Percentiles rank a stretch among this genome's conserved stretches.
These are phyloP conservation scores for Coemansia sp. DNA, from an alignment of 192 early-diverging fungal genomes.

Conservation along the genomic window DNA sequence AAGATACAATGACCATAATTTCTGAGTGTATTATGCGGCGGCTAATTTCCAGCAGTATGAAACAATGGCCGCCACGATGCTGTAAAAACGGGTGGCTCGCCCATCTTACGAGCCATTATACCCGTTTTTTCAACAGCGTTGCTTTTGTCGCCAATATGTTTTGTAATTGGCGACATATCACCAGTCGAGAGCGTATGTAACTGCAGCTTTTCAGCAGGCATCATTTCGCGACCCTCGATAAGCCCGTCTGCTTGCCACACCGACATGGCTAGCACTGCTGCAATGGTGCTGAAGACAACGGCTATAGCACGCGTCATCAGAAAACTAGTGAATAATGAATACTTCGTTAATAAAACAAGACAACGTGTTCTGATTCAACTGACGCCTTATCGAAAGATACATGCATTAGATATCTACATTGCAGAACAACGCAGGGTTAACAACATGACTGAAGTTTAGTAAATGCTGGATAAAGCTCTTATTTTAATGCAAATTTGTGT, in stretches of 20 bases:
- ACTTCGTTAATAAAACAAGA: not conserved
- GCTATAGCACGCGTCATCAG: not conserved
- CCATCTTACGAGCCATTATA: conserved; percentile 35
- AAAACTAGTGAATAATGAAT: not conserved
- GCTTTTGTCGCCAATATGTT: not conserved
- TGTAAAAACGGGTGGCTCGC: conserved; percentile 35
- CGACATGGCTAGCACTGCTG: not conserved
- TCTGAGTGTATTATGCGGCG: not conserved
- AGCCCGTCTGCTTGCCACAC: not conserved
- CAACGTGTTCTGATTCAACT: too few species aligned
- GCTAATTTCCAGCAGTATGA: not conserved
- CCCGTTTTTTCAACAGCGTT: not conserved
- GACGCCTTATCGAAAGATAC: too few species aligned
- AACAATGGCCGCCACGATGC: conserved; percentile 22
- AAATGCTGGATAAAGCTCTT: too few species aligned
- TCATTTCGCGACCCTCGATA: conserved; percentile 13
- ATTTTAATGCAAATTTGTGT: too few species aligned
- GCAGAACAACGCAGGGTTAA: too few species aligned
- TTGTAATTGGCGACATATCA: conserved; percentile 10
- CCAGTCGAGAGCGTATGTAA: conserved; percentile 20
- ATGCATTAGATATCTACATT: too few species aligned
- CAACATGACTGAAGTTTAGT: too few species aligned
- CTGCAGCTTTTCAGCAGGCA: conserved; percentile 15
- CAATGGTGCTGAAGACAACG: not conserved
- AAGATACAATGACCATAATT: not conserved